These are phyloP conservation scores for Aspergillus arachidicola DNA, from an alignment of 2,329 filamentous ascomycete species.

Conservation along the genomic window DNA sequence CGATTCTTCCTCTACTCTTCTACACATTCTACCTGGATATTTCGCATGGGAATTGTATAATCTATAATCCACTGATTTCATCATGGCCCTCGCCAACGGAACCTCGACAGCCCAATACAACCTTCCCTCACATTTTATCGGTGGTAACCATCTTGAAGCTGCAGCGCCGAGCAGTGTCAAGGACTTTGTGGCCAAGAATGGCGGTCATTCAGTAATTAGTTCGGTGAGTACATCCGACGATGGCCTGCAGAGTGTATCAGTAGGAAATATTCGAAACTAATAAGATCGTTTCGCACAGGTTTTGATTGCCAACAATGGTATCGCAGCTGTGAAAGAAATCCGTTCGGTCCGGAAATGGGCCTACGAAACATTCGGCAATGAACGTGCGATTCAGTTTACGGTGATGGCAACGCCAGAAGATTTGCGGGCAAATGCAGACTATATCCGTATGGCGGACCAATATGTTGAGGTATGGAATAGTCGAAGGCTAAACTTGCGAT, in stretches of 20 bases:
- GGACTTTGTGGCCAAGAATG: conserved; percentile 88
- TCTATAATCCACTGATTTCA: conserved; percentile 32
- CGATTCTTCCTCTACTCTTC: conserved; percentile 1
- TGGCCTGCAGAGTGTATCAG: background rate
- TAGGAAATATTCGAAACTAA: background rate
- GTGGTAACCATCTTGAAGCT: conserved; percentile 82
- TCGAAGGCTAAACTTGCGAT: background rate
- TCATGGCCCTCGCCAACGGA: conserved; percentile 45
- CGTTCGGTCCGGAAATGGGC: conserved; percentile 99
- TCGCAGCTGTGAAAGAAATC: conserved; percentile 98
- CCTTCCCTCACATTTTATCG: conserved; percentile 91
- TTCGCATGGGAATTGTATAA: conserved; percentile 28
- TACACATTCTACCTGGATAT: conserved; percentile 15
- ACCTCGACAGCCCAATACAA: conserved; percentile 63
- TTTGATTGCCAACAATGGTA: conserved; percentile 99
- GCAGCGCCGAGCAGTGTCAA: conserved; percentile 86
- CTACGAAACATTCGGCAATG: conserved; percentile 98
- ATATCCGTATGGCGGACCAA: conserved; percentile 99
- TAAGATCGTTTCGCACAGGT: conserved; percentile 59
- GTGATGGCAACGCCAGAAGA: conserved; percentile 99
- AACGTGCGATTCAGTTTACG: conserved; percentile 97
- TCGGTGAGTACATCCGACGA: conserved; percentile 68
- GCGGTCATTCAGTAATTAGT: conserved; percentile 97
- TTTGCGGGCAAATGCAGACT: conserved; percentile 95
- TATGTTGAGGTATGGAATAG: conserved; percentile 75